A percentile compares a stretch with the other conserved stretches of the same genome.
phyloP scores from a whole-genome alignment of 225 moss, liverwort and hornwort genomes.

The Takakia lepidozioides region DNA sequence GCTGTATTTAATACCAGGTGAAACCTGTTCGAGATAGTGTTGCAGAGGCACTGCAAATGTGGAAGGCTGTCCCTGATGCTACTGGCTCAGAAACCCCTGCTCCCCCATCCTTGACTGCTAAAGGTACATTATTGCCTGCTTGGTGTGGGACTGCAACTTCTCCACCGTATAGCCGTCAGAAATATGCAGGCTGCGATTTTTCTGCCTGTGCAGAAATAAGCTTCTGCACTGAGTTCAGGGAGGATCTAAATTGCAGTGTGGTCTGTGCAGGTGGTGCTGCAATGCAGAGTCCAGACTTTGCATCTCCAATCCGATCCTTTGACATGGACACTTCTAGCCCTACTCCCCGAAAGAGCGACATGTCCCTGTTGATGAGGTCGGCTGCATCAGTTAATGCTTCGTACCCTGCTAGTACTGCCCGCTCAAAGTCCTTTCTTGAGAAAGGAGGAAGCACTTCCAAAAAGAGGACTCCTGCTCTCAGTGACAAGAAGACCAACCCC shows the following conservation, averaged over 20 bases:
- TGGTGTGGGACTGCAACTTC: no score
- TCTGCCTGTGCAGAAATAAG: no score
- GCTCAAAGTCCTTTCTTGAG: constrained; percentile 16
- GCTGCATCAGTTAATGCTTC: constrained; percentile 12
- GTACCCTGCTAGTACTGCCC: constrained; percentile 7
- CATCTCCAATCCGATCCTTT: constrained; percentile 5
- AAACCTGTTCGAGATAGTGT: constrained; percentile 81
- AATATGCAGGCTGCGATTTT: no score
- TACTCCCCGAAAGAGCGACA: constrained; percentile 12
- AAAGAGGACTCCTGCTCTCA: constrained; percentile 31
- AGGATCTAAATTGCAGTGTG: no score
- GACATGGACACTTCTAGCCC: constrained; percentile 10
- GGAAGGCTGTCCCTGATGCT: constrained; percentile 51
- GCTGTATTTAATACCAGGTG: no score
- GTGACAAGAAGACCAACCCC: constrained; percentile 58
- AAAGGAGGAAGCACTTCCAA: constrained; percentile 24
- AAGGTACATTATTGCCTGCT: no score
- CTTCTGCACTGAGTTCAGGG: no score
- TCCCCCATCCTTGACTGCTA: no score
- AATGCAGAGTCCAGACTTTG: constrained; percentile 3
- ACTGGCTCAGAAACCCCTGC: constrained; percentile 8
- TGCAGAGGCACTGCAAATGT: constrained; percentile 62
- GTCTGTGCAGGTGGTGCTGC: no score
- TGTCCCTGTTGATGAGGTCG: constrained; percentile 16
- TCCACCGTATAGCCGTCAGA: no score